Evolutionary conservation across 1,139 yeast genomes (phyloP).

Genomic region (Suhomyces choctaworum): DNA sequence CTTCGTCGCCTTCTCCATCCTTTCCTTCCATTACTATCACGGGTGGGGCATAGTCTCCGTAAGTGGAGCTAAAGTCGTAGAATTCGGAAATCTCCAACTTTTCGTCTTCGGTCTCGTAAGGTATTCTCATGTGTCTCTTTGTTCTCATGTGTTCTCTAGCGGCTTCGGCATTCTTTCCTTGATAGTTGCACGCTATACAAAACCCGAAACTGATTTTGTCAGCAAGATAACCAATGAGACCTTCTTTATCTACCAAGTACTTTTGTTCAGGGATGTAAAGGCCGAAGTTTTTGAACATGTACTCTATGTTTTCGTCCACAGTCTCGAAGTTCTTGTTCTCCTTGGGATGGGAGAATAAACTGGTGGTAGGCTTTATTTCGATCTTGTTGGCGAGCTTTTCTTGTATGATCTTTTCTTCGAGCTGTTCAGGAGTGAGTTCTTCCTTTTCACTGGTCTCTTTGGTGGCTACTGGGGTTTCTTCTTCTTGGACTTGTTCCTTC

Average conservation of each 20-base stretch:
- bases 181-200: conserved; percentile 80
- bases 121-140: conserved; percentile 85
- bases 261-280: conserved; percentile 81
- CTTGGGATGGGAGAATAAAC: conserved; percentile 73
- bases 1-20: conserved; percentile 41
- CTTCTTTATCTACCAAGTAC: conserved; percentile 67
- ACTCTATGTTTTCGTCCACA: conserved; percentile 65
- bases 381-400: conserved; percentile 62
- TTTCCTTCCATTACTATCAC: background rate
- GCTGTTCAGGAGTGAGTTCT: conserved; percentile 36
- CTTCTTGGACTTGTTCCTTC: conserved; percentile 7
- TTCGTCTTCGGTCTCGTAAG: conserved; percentile 83
- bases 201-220: conserved; percentile 85
- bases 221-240: conserved; percentile 71
- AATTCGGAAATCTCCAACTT: conserved; percentile 77
- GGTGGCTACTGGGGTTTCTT: conserved; percentile 12
- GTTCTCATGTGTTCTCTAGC: conserved; percentile 87
- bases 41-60: conserved; percentile 34
- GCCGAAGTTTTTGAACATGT: conserved; percentile 79
- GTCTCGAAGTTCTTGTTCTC: conserved; percentile 28
- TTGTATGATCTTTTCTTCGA: conserved; percentile 52
- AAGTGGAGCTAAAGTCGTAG: conserved; percentile 79
- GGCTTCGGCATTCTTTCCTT: conserved; percentile 80
- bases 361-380: conserved; percentile 69
- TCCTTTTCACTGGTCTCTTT: conserved; percentile 20